Percentiles rank a stretch among this genome's conserved stretches.
phyloP scores from a whole-genome alignment of 306 rosid species.

The Quercus aquifolioides region DNA sequence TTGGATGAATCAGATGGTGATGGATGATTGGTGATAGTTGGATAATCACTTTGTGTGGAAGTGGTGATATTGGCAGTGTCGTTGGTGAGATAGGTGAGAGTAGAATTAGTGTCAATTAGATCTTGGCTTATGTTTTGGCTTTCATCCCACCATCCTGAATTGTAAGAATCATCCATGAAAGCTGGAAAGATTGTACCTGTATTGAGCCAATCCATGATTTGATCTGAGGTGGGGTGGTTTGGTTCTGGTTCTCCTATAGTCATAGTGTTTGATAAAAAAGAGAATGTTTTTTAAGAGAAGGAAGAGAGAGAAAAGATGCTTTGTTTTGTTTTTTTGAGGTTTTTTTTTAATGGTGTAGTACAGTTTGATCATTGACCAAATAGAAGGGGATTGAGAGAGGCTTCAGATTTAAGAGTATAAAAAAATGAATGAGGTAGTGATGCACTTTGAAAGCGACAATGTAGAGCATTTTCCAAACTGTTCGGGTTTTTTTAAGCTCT shows the following conservation, averaged over 20 bases:
- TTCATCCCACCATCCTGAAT: slow-evolving; percentile 59
- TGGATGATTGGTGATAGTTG: slow-evolving; percentile 20
- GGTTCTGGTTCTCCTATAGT: slow-evolving; percentile 50
- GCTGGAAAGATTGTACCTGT: slow-evolving; percentile 68
- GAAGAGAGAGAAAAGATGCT: neutral
- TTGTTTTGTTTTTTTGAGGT: neutral
- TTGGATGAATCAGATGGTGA: slow-evolving; percentile 47
- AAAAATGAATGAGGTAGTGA: slow-evolving; percentile 31
- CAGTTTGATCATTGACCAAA: slow-evolving; percentile 52
- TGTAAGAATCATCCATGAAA: slow-evolving; percentile 64
- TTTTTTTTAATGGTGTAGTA: slow-evolving; percentile 9
- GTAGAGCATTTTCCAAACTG: slow-evolving; percentile 59
- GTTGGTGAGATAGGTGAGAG: slow-evolving; percentile 26
- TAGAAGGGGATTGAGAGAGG: slow-evolving; percentile 12
- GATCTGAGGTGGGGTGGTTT: slow-evolving; percentile 56
- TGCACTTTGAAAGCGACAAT: slow-evolving; percentile 46
- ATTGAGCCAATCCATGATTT: slow-evolving; percentile 73
- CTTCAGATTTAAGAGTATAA: slow-evolving; percentile 2
- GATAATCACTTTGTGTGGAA: slow-evolving; percentile 32
- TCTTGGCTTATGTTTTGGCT: slow-evolving; percentile 39
- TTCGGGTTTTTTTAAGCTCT: slow-evolving; percentile 44
- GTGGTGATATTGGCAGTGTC: slow-evolving; percentile 21
- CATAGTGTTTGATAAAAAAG: slow-evolving; percentile 34
- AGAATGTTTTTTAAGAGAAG: neutral
- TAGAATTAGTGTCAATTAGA: slow-evolving; percentile 23